phyloP scores from a whole-genome alignment of 805 yeast genomes.

The Monosporozyma servazzii region DNA sequence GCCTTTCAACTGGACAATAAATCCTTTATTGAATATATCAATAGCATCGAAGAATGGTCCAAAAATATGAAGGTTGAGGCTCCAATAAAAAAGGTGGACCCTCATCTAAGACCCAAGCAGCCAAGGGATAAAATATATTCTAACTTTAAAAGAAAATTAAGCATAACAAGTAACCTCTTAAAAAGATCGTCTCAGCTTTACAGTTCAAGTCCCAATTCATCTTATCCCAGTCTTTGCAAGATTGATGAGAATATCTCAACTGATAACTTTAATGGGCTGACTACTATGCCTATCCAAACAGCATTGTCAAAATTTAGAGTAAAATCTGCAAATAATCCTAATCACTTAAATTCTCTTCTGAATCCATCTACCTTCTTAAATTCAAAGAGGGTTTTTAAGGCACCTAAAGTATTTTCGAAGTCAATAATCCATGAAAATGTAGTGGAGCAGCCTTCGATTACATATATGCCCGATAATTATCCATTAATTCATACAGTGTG shows the following conservation, averaged over 20 bases:
- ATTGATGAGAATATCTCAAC: background rate
- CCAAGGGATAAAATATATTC: slow-evolving; percentile 25
- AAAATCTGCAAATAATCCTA: background rate
- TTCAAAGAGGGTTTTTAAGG: background rate
- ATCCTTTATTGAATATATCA: slow-evolving; percentile 52
- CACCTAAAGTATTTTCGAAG: background rate
- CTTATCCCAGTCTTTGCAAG: background rate
- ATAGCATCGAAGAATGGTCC: slow-evolving; percentile 78
- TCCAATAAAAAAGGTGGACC: slow-evolving; percentile 44
- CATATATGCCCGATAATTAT: slow-evolving; percentile 76
- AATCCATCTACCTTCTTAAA: background rate
- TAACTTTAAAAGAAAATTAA: slow-evolving; percentile 9
- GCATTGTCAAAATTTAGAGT: background rate
- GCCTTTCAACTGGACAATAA: slow-evolving; percentile 53
- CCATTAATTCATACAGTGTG: slow-evolving; percentile 70
- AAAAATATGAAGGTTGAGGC: slow-evolving; percentile 48
- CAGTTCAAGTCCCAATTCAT: background rate
- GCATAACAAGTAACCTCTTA: background rate
- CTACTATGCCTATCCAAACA: slow-evolving; percentile 59
- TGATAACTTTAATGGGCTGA: slow-evolving; percentile 21
- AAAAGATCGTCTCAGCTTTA: slow-evolving; percentile 1
- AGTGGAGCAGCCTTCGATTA: slow-evolving; percentile 85
- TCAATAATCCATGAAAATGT: slow-evolving; percentile 61
- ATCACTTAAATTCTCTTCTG: background rate
- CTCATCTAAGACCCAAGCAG: slow-evolving; percentile 41